A percentile compares a stretch with the other conserved stretches of the same genome.
These are phyloP conservation scores for Calonectria pteridis DNA, from an alignment of 2,329 filamentous ascomycete species.

Conservation along the genomic window DNA sequence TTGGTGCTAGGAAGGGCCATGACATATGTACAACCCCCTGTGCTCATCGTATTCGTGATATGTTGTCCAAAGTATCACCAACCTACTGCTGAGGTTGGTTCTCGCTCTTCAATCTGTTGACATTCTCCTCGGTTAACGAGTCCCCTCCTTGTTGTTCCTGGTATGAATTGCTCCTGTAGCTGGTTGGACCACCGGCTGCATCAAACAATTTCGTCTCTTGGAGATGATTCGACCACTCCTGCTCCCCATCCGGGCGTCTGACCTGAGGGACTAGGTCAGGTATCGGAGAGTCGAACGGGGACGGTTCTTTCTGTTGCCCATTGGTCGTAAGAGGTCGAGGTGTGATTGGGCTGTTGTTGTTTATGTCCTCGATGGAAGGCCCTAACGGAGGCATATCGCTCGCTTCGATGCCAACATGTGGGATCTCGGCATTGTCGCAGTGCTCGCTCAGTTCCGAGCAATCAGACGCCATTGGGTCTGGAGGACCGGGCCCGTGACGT, in stretches of 20 bases:
- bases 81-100: slow-evolving; percentile 39
- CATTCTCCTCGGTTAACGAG: slow-evolving; percentile 66
- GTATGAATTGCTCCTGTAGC: slow-evolving; percentile 49
- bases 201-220: slow-evolving; percentile 62
- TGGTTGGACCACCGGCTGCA: slow-evolving; percentile 55
- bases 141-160: slow-evolving; percentile 54
- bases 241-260: slow-evolving; percentile 52
- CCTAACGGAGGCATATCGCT: slow-evolving; percentile 29
- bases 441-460: slow-evolving; percentile 61
- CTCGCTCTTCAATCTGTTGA: slow-evolving; percentile 60
- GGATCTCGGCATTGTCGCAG: slow-evolving; percentile 57
- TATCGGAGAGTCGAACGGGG: slow-evolving; percentile 55
- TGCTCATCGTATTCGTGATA: background rate
- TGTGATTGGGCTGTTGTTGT: slow-evolving; percentile 52
- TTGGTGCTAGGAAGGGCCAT: slow-evolving; percentile 2
- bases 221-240: slow-evolving; percentile 57
- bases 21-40: slow-evolving; percentile 10
- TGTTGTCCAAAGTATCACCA: background rate
- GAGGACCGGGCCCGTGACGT: slow-evolving; percentile 38
- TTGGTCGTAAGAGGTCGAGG: slow-evolving; percentile 56
- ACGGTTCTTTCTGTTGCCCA: slow-evolving; percentile 54
- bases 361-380: slow-evolving; percentile 45
- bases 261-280: slow-evolving; percentile 51
- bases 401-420: slow-evolving; percentile 51
- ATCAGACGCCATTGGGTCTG: slow-evolving; percentile 52